These are phyloP conservation scores for Pseudomassariella vexata DNA, from an alignment of 2,329 filamentous ascomycete species.

Conservation along the genomic window DNA sequence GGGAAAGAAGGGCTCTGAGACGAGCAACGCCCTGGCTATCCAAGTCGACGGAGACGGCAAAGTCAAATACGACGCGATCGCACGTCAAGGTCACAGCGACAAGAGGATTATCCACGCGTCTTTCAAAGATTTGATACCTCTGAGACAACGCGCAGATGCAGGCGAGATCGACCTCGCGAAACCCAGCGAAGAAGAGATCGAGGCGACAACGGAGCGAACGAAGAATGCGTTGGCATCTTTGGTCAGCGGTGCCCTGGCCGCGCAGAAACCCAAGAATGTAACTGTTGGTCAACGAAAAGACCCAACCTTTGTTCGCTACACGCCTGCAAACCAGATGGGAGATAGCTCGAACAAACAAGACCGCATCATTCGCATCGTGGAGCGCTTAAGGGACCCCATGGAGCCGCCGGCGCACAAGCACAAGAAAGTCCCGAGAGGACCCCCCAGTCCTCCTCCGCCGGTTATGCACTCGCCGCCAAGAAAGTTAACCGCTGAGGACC, in stretches of 20 bases:
- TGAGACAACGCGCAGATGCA: conserved; percentile 86
- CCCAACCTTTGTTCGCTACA: conserved; percentile 91
- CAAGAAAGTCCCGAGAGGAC: conserved; percentile 93
- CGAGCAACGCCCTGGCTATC: conserved; percentile 84
- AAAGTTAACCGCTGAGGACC: conserved; percentile 93
- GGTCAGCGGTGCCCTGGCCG: conserved; percentile 78
- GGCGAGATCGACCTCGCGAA: conserved; percentile 84
- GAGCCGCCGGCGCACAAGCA: conserved; percentile 98
- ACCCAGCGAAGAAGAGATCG: conserved; percentile 79
- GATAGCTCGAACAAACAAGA: conserved; percentile 81
- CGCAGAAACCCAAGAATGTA: conserved; percentile 94
- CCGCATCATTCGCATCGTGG: conserved; percentile 97
- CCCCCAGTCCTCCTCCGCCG: conserved; percentile 86
- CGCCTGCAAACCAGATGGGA: conserved; percentile 94
- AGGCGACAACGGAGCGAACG: conserved; percentile 79
- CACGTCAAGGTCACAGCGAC: conserved; percentile 78
- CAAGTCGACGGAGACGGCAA: conserved; percentile 89
- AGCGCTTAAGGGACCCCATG: conserved; percentile 89
- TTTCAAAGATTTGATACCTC: conserved; percentile 93
- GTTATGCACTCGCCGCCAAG: conserved; percentile 92
- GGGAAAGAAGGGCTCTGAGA: conserved; percentile 70
- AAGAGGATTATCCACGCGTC: conserved; percentile 85
- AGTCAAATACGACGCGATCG: conserved; percentile 94
- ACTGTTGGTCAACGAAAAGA: conserved; percentile 75
- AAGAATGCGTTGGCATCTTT: conserved; percentile 78